These are phyloP conservation scores for Cyberlindnera veronae DNA, from an alignment of 805 yeast species.

Conservation along the genomic window DNA sequence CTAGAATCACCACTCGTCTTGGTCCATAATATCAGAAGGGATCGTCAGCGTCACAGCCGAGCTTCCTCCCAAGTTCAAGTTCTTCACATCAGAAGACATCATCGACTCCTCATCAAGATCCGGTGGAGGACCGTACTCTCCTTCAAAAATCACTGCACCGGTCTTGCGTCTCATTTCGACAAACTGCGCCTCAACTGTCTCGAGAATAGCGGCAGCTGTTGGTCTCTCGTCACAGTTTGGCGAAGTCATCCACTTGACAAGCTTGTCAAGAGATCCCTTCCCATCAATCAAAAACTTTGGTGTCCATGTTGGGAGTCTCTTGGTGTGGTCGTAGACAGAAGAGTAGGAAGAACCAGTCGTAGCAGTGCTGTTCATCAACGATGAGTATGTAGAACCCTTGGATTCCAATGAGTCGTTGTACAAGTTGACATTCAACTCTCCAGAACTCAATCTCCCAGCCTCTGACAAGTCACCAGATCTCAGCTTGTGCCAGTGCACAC, in stretches of 20 bases:
- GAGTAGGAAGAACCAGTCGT: constrained; percentile 28
- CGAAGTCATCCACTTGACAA: constrained; percentile 85
- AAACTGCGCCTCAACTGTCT: constrained; percentile 65
- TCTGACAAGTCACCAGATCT: constrained; percentile 94
- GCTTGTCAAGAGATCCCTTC: constrained; percentile 64
- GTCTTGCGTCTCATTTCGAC: constrained; percentile 82
- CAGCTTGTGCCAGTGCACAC: constrained; percentile 92
- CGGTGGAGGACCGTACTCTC: constrained; percentile 86
- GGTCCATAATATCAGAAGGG: constrained; percentile 23
- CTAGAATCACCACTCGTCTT: constrained; percentile 19
- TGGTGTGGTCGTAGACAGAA: constrained; percentile 20
- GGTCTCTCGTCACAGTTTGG: constrained; percentile 83
- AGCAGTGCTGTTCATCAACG: constrained; percentile 24
- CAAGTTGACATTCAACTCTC: constrained; percentile 45
- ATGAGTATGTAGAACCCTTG: constrained; percentile 24
- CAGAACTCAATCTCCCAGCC: constrained; percentile 82
- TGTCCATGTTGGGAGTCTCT: constrained; percentile 73
- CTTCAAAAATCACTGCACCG: constrained; percentile 93
- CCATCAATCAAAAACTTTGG: constrained; percentile 80
- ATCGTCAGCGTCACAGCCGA: constrained; percentile 17
- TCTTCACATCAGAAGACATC: constrained; percentile 22
- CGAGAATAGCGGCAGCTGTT: constrained; percentile 68
- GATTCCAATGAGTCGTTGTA: constrained; percentile 25
- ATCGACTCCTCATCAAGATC: constrained; percentile 32
- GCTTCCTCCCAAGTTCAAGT: constrained; percentile 19